Base-by-base conservation (phyloP, 2,329 filamentous ascomycete genomes). In the Talaromyces rugulosus region DNA sequence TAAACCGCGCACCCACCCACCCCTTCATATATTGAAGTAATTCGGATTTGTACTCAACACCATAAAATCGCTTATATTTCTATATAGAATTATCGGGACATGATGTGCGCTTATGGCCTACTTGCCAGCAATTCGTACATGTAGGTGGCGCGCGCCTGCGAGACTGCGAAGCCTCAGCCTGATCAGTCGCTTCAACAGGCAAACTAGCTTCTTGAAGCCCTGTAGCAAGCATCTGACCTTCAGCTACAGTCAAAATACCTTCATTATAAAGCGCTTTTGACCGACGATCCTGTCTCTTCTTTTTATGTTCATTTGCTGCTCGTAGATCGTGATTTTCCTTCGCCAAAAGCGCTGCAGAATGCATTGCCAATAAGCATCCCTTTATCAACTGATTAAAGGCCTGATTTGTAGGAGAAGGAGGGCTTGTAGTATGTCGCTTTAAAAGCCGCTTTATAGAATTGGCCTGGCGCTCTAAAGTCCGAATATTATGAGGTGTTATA, bases 181-280 rank as follows among this genome's bases (percentile, higher is more conserved):
- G 42, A 58, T 30, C 51, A 18, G 44, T 33, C 47, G 6, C 1
- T 28, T 18, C 2, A 44, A n/a, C 8, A 51, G 18, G 4, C 16
- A 40, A 33, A 54, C 30, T n/a, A 59, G n/a, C 58, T 59, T 59
- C 31, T 53, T 54, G 33, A 59, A 58, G 55, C 3, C 23, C 55
- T 58, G 28, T 11, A 56, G 54, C 54, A 36, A 59, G 58, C 47
- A 18, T n/a, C 23, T n/a, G 23, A 34, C 55, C 31, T 44, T 59
- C 58, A 31, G 50, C 40, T 54, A 59, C 31, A 7, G 58, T 59
- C 33, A 59, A 59, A 54, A 59, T 59, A 59, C 33, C 58, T 30
- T 59, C 58, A 44, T 59, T 59, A 53, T 9, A 34, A 53, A 54
- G 50, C 14, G 50, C 30, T 59, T 16, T 52, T 53, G 50, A 47